Conservation (phyloP, 768 basidiomycete species). For the Collybiopsis luxurians region DNA sequence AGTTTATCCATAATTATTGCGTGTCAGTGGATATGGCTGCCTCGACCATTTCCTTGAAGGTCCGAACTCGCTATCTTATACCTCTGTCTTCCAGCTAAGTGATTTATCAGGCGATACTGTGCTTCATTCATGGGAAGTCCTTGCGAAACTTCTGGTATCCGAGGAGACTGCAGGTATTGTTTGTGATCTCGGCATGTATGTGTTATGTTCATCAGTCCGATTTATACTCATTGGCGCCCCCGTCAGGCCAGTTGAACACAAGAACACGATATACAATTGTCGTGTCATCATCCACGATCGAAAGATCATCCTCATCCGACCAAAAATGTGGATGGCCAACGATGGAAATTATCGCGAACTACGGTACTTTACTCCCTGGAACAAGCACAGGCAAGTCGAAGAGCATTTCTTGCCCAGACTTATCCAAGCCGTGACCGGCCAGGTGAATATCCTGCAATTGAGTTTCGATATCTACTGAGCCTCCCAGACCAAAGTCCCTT, state of each 20-base stretch:
- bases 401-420: constrained; percentile 91
- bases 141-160: constrained; percentile 84
- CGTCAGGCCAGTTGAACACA: constrained; percentile 93
- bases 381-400: constrained; percentile 84
- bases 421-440: constrained; percentile 83
- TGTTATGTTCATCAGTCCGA: neutral
- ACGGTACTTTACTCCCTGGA: constrained; percentile 94
- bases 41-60: constrained; percentile 98
- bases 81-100: constrained; percentile 2
- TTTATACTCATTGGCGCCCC: neutral
- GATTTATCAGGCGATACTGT: constrained; percentile 81
- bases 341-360: constrained; percentile 95
- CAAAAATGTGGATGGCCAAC: constrained; percentile 99
- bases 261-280: constrained; percentile 98
- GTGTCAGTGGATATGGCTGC: constrained; percentile 90
- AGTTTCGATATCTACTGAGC: neutral
- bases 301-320: constrained; percentile 90
- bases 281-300: constrained; percentile 84
- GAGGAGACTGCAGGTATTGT: constrained; percentile 83
- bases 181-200: constrained; percentile 96
- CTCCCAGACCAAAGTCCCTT: constrained; percentile 79
- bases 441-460: constrained; percentile 8
- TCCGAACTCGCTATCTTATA: constrained; percentile 21
- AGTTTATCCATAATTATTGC: neutral
- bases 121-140: constrained; percentile 96